Evolutionary conservation across 163 green algal species (phyloP).

Genomic region (Scenedesmus sp.): DNA sequence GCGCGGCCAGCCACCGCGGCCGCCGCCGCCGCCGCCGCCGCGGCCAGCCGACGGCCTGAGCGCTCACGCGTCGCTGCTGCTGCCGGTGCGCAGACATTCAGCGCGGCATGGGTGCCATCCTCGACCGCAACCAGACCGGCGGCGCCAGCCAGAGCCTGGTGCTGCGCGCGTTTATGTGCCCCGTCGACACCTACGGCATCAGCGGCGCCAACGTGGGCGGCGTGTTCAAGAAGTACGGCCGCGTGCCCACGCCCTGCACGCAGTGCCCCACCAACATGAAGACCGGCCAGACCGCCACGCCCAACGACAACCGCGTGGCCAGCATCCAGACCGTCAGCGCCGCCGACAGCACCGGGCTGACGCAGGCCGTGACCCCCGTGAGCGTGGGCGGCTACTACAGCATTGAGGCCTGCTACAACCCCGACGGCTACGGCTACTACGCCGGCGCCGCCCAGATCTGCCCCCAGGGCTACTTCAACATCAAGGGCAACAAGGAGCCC

Average conservation of each 20-base stretch:
- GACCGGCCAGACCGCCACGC: background rate
- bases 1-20: too few relatives aligned
- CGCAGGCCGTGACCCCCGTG: background rate
- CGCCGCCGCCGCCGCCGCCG: too few relatives aligned
- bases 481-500: background rate
- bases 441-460: background rate
- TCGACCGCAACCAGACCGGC: background rate
- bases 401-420: background rate
- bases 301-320: background rate
- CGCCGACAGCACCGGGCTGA: background rate
- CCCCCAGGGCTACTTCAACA: background rate
- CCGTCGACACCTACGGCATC: background rate
- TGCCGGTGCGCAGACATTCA: constrained; percentile 8
- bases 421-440: background rate
- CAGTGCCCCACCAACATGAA: constrained; percentile 3
- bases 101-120: constrained; percentile 4
- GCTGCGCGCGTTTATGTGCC: background rate
- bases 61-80: too few relatives aligned
- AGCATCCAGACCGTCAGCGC: background rate
- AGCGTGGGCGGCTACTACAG: background rate
- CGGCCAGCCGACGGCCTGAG: too few relatives aligned
- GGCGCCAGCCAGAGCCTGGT: background rate
- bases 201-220: background rate
- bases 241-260: background rate
- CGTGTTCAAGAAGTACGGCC: constrained; percentile 9